phyloP scores from a whole-genome alignment of 495 filamentous ascomycete genomes.

The Hyaloscypha hepaticicola region DNA sequence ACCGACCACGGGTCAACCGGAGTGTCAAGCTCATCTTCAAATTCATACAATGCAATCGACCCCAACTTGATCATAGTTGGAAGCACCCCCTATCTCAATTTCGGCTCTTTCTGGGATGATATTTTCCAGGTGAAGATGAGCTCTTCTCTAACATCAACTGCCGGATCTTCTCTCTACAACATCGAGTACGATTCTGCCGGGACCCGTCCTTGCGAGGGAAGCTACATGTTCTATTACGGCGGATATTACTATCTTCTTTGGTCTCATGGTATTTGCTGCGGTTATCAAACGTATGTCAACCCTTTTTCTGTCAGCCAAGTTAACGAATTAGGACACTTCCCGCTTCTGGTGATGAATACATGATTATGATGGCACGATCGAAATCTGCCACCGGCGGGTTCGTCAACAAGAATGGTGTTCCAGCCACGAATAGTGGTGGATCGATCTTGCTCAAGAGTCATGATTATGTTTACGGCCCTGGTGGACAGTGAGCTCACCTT shows the following conservation, averaged over 20 bases:
- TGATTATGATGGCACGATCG: constrained; percentile 62
- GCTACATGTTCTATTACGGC: constrained; percentile 51
- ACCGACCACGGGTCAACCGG: constrained; percentile 53
- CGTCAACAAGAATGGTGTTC: constrained; percentile 57
- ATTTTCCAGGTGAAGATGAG: constrained; percentile 60
- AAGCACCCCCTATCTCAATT: constrained; percentile 55
- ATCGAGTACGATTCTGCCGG: constrained; percentile 55
- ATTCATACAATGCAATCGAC: constrained; percentile 70
- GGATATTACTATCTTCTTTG: constrained; percentile 68
- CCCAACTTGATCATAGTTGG: constrained; percentile 53
- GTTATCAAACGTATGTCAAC: constrained; percentile 39
- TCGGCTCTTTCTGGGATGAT: constrained; percentile 69
- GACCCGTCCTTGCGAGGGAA: constrained; percentile 57
- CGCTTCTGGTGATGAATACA: constrained; percentile 61
- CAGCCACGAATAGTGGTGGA: constrained; percentile 60
- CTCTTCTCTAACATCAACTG: constrained; percentile 41
- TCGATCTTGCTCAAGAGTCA: constrained; percentile 62
- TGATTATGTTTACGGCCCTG: constrained; percentile 65
- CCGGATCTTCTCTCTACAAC: constrained; percentile 40
- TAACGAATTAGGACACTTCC: constrained; percentile 36
- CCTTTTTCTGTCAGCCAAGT: background rate
- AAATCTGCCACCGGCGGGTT: constrained; percentile 52
- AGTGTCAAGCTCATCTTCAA: constrained; percentile 45
- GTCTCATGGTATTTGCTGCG: constrained; percentile 61
- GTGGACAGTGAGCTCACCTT: constrained; percentile 52